These are phyloP conservation scores for Fistulinella prunicolor DNA, from an alignment of 768 basidiomycete genomes.

Conservation along the genomic window DNA sequence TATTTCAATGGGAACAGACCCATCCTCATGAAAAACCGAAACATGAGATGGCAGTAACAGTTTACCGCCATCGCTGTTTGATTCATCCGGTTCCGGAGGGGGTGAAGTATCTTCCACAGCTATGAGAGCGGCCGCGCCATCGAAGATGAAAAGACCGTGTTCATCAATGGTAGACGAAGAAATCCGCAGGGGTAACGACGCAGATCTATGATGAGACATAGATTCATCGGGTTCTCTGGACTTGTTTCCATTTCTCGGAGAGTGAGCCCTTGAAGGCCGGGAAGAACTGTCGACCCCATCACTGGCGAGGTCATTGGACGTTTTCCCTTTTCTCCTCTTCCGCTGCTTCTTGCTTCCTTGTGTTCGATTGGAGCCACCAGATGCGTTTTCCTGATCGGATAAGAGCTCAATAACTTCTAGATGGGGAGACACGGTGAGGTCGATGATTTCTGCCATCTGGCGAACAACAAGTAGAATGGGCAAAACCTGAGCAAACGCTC, in stretches of 20 bases:
- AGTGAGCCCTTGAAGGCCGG: conserved; percentile 19
- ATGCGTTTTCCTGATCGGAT: conserved; percentile 22
- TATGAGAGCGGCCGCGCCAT: conserved; percentile 41
- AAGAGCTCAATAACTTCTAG: conserved; percentile 30
- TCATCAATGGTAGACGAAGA: conserved; percentile 17
- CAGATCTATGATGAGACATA: conserved; percentile 36
- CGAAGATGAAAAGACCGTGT: conserved; percentile 47
- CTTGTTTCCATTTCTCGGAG: conserved; percentile 11
- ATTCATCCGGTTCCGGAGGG: conserved; percentile 13
- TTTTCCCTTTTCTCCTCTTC: conserved; percentile 28
- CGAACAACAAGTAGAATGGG: not conserved
- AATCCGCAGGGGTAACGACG: conserved; percentile 32
- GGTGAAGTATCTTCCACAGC: conserved; percentile 18
- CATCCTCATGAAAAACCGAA: conserved; percentile 40
- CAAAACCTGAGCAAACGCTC: not conserved
- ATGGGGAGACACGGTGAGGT: conserved; percentile 31
- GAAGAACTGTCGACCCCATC: conserved; percentile 16
- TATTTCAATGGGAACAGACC: conserved; percentile 43
- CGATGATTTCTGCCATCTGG: conserved; percentile 33
- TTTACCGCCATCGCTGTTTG: conserved; percentile 14
- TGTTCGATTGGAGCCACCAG: conserved; percentile 4
- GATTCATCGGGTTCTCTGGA: conserved; percentile 4
- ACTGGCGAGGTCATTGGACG: conserved; percentile 14
- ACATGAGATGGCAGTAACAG: conserved; percentile 73
- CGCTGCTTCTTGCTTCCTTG: conserved; percentile 22